Conservation (phyloP, 2,329 filamentous ascomycete species). For the Microcyclospora pomicola region DNA sequence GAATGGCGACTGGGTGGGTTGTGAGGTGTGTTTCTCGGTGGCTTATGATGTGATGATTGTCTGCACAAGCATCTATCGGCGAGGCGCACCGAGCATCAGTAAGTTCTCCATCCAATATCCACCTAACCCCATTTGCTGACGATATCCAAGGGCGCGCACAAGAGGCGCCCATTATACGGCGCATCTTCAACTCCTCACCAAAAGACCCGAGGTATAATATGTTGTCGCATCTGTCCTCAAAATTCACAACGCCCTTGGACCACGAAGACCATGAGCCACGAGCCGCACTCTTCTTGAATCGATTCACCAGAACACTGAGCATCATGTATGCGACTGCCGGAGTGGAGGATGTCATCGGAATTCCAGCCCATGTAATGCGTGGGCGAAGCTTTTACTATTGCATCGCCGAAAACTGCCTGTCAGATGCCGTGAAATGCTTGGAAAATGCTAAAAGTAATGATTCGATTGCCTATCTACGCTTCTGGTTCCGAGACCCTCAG, state of each 20-base stretch:
- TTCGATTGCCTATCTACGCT: constrained; percentile 78
- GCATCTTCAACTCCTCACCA: constrained; percentile 67
- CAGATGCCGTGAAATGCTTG: constrained; percentile 62
- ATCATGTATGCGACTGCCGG: constrained; percentile 80
- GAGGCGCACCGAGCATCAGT: constrained; percentile 60
- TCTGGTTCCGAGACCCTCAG: constrained; percentile 67
- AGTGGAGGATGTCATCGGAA: constrained; percentile 59
- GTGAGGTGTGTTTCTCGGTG: constrained; percentile 80
- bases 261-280: constrained; percentile 57
- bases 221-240: constrained; percentile 70
- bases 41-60: constrained; percentile 81
- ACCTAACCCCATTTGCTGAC: constrained; percentile 3
- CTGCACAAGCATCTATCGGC: constrained; percentile 64
- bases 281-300: constrained; percentile 71
- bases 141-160: constrained; percentile 53
- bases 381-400: constrained; percentile 79
- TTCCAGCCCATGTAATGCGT: constrained; percentile 53
- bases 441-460: constrained; percentile 83
- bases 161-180: constrained; percentile 64
- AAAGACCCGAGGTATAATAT: constrained; percentile 79
- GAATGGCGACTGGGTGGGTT: constrained; percentile 59
- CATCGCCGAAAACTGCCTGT: constrained; percentile 63
- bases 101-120: constrained; percentile 26
- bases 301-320: constrained; percentile 68
- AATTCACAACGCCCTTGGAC: constrained; percentile 49